phyloP scores from a whole-genome alignment of 805 yeast species.

The Pichia phayaonensis region DNA sequence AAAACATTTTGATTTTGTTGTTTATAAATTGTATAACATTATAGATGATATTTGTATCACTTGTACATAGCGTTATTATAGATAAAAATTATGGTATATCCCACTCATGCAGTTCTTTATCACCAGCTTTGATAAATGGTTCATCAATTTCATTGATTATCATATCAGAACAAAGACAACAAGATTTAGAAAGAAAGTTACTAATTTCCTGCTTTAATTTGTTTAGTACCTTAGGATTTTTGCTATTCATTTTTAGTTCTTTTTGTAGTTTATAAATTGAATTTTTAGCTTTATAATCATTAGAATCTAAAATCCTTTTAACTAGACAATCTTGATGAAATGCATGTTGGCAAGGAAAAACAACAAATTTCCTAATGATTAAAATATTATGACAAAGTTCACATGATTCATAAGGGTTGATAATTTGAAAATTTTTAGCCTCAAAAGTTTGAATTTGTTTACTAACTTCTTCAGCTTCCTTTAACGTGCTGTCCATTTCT shows the following conservation, averaged over 20 bases:
- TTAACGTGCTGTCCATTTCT: constrained; percentile 70
- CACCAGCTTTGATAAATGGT: constrained; percentile 40
- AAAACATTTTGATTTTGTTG: constrained; percentile 11
- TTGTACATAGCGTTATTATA: background rate
- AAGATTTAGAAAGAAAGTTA: constrained; percentile 49
- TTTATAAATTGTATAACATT: background rate
- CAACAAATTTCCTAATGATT: constrained; percentile 62
- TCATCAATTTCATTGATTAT: constrained; percentile 65
- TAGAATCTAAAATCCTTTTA: constrained; percentile 47
- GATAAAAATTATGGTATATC: constrained; percentile 25
- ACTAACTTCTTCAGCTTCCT: constrained; percentile 50
- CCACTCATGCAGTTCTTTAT: constrained; percentile 42
- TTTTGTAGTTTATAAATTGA: constrained; percentile 48
- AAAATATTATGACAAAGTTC: constrained; percentile 60
- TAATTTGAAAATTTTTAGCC: constrained; percentile 47
- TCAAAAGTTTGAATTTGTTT: constrained; percentile 47
- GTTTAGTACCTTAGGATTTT: constrained; percentile 23
- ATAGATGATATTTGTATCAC: background rate
- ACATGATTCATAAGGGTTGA: constrained; percentile 85
- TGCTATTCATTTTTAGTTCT: constrained; percentile 32
- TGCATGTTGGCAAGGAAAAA: constrained; percentile 86
- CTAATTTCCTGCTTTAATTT: constrained; percentile 45
- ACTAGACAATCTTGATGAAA: constrained; percentile 88
- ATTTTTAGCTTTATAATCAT: constrained; percentile 60
- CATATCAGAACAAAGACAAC: constrained; percentile 70